Conservation (phyloP, 768 basidiomycete species). For the Boletus vermiculosoides region DNA sequence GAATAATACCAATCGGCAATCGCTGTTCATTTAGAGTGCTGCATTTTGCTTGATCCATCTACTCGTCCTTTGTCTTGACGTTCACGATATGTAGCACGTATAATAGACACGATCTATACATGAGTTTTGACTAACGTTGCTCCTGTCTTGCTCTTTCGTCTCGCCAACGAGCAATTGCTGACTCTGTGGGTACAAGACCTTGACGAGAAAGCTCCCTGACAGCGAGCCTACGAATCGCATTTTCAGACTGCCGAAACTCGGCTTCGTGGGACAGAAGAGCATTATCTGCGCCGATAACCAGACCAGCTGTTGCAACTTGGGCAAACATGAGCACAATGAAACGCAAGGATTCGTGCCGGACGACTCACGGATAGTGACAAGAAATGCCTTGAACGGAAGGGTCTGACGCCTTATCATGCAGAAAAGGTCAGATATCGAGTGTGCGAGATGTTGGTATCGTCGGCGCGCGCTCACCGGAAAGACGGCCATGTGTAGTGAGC, state of each 20-base stretch:
- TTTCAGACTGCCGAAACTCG: constrained; percentile 63
- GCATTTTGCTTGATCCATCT: constrained; percentile 11
- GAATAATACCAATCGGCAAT: constrained; percentile 1
- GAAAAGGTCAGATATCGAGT: not conserved
- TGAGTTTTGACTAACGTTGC: constrained; percentile 5
- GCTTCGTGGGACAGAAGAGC: constrained; percentile 73
- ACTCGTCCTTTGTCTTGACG: not conserved
- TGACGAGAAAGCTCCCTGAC: constrained; percentile 69
- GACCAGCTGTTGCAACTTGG: constrained; percentile 61
- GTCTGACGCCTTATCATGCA: constrained; percentile 63
- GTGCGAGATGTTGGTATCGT: not conserved
- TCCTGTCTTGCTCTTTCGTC: constrained; percentile 37
- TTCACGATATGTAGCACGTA: constrained; percentile 13
- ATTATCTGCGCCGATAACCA: constrained; percentile 73
- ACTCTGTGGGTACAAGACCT: constrained; percentile 78
- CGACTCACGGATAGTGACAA: constrained; percentile 66
- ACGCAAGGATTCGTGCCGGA: not conserved
- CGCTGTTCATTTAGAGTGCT: constrained; percentile 19
- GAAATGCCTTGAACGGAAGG: constrained; percentile 75
- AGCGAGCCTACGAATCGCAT: constrained; percentile 68
- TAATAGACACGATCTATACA: constrained; percentile 7
- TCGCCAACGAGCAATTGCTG: constrained; percentile 81
- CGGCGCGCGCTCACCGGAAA: constrained; percentile 52
- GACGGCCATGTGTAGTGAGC: constrained; percentile 70
- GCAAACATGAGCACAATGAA: not conserved